Evolutionary conservation across 331 rosid genomes (phyloP).

Genomic region (Prunus yedoensis): DNA sequence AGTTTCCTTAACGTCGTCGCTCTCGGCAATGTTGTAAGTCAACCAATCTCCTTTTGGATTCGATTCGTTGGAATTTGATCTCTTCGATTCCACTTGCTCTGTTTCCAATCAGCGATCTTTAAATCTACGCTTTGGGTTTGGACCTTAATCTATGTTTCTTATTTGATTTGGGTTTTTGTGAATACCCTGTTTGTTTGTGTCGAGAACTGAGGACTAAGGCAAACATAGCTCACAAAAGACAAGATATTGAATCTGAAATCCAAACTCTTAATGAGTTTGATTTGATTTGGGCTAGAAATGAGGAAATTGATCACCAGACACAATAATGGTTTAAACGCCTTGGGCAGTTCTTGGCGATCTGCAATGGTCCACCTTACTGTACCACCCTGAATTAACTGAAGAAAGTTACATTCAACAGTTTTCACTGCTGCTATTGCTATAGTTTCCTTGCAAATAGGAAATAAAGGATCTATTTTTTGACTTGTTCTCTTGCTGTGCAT

Average conservation of each 20-base stretch:
- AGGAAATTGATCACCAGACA: background rate
- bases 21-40: conserved; percentile 89
- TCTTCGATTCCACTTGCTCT: background rate
- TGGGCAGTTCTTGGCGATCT: background rate
- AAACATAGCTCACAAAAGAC: background rate
- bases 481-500: background rate
- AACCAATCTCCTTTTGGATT: background rate
- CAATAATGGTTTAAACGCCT: background rate
- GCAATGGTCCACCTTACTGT: background rate
- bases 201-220: background rate
- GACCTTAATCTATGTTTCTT: conserved; percentile 7
- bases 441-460: background rate
- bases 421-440: background rate
- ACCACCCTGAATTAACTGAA: background rate
- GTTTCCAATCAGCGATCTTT: conserved; percentile 17
- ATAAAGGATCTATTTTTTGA: background rate
- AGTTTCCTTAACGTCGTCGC: conserved; percentile 82
- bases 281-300: background rate
- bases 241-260: background rate
- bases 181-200: background rate
- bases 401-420: background rate
- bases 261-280: background rate
- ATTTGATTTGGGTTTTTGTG: background rate
- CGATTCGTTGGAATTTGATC: background rate
- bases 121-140: background rate